Percentiles rank a stretch among this genome's conserved stretches.
Conservation (phyloP, 306 rosid species). For the Casuarina equisetifolia region DNA sequence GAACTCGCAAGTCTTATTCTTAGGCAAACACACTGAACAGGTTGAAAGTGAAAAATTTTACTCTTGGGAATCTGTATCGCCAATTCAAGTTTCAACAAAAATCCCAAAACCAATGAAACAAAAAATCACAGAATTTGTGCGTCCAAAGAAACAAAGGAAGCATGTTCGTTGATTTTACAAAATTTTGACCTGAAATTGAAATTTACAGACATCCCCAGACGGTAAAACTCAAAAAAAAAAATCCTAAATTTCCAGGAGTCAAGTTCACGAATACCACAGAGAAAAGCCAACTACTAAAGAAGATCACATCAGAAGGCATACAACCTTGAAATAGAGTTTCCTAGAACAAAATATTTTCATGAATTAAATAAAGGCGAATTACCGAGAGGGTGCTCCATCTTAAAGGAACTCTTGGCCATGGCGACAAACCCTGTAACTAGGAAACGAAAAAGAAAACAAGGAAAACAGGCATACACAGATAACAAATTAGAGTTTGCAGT, state of each 20-base stretch:
- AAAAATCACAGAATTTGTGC: too few relatives aligned
- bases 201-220: not conserved
- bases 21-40: not conserved
- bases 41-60: not conserved
- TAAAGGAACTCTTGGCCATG: constrained; percentile 42
- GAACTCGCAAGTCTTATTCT: not conserved
- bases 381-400: constrained; percentile 50
- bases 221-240: not conserved
- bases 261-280: not conserved
- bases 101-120: not conserved
- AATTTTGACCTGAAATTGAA: not conserved
- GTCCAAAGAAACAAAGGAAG: not conserved
- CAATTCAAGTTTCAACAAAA: too few relatives aligned
- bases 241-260: not conserved
- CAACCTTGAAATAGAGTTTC: not conserved
- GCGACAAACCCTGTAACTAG: constrained; percentile 24
- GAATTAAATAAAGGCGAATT: constrained; percentile 14
- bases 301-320: not conserved
- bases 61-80: not conserved
- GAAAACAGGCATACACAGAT: not conserved
- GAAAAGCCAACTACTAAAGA: not conserved
- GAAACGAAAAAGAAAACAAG: not conserved
- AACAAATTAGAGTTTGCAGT: constrained; percentile 12
- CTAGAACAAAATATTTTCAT: not conserved
- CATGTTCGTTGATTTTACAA: too few relatives aligned